phyloP scores from a whole-genome alignment of 345 rosid genomes.

The Mercurialis annua region DNA sequence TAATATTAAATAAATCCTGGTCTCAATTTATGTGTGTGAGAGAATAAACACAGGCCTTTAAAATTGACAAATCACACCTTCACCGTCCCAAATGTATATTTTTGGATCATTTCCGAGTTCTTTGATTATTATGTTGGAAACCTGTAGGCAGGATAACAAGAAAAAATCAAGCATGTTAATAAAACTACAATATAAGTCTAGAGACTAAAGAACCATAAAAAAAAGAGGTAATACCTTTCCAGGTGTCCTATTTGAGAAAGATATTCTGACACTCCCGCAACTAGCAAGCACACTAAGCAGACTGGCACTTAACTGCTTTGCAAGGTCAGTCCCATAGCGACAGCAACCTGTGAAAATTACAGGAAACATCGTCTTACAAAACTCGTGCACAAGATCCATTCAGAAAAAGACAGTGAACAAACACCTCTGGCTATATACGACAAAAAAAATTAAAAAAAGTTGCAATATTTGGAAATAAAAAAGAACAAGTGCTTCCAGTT shows the following conservation, averaged over 20 bases:
- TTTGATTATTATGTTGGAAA: conserved; percentile 57
- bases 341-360: conserved; percentile 52
- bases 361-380: conserved; percentile 9
- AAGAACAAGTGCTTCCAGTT: neutral
- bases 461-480: neutral
- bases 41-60: neutral
- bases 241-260: conserved; percentile 80
- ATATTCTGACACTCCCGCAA: conserved; percentile 84
- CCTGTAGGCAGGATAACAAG: conserved; percentile 35
- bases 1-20: conserved; percentile 11
- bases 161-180: neutral
- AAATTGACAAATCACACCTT: conserved; percentile 48
- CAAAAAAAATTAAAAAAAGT: neutral
- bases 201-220: conserved; percentile 4
- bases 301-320: conserved; percentile 62
- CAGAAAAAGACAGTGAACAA: conserved; percentile 3
- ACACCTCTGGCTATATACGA: neutral
- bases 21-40: too few relatives aligned
- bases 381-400: neutral
- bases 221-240: conserved; percentile 52
- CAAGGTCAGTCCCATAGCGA: conserved; percentile 80
- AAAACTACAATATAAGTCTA: neutral
- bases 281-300: conserved; percentile 55
- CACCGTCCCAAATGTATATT: conserved; percentile 78
- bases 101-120: conserved; percentile 78